Base-by-base conservation (phyloP, 257 asterid genomes). In the Solanum lycopersicoides region DNA sequence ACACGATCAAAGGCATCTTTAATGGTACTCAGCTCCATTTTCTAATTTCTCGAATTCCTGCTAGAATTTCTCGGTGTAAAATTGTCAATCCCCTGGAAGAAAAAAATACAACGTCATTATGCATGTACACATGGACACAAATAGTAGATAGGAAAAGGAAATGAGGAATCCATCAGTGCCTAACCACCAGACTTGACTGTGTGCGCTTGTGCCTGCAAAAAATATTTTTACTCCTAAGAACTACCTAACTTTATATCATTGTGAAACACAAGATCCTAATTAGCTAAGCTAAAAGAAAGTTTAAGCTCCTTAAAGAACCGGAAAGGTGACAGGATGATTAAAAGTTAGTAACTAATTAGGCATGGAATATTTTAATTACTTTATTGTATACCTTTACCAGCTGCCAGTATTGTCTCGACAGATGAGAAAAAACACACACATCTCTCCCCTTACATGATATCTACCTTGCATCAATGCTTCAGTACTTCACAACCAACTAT, bases 1-100 rank as follows among this genome's bases (percentile, higher is more conserved):
- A 94, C 99, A 10, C 95, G 97, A 91, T 94, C 96, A 86, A 96
- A 95, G 60, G 98, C 98, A 88, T 94, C 98, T 92, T 92, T 94
- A 90, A 95, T 93, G 85, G 94, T 87, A 90, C 87, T 94, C 94
- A 97, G 85, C 89, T 97, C 99, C 99, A 96, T 95, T 89, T 87
- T 87, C 69, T 82, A 41, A 77, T 60, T 50, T 82, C 88, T 87
- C 89, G 68, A 87, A 86, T 86, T 60, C 88, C 88, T 85, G 84
- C 88, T 71, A 84, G 85, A 66, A 20, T 32, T 82, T 37, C 85
- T 76, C 21, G 47, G 68, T 77, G 73, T 75, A 84, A 6, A 88
- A 28, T 73, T 82, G 47, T 41, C 68, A 83, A 84, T 76, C 87
- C 88, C 94, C 95, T 90, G 86, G 82, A 88, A 86, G 86, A 75